Base-by-base conservation (phyloP, 441 rosid species). In the Gossypium schwendimanii region DNA sequence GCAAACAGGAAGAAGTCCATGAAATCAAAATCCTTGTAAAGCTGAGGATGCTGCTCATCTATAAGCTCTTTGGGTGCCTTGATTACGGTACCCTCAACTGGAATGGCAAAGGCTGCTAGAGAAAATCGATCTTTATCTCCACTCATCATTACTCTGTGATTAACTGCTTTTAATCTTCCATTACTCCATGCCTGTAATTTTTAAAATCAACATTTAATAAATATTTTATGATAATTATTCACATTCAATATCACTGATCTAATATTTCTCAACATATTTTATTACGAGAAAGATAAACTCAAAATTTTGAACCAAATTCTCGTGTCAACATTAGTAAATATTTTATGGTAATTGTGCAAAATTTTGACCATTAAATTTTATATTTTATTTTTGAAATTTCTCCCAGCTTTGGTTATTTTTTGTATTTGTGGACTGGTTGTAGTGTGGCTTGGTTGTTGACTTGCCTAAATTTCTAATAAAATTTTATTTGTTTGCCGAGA, bases 151-250 rank as follows among this genome's bases (percentile, higher is more conserved):
- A 79, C 81, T 20, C 71, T 70, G 1, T 79, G 79, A 12, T 69
- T 79, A 57, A 18, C 79, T 1, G 78, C 81, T 36, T 67, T 74
- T 65, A 75, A 11, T 61, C 79, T 79, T 0, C 81, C 78, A 21
- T 79, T 75, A 47, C 76, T 78, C 81, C 81, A 74, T 21, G 75
- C 81, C 80, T 77, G 24, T 33, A 50, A 52, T n/a, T 52, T 14
- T 39, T 4, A 28, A 28, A 28, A 28, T 6, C 45, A 52, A 17
- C 3, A 7, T 60, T 60, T 21, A 28, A 28, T 4, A 28, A 4
- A 0, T 28, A 28, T 28, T 24, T 11, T 5, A 24, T 58, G 3
- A 2, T 12, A 26, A 12, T 11, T 15, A 52, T 17, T 17, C 0
- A 6, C 7, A 31, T 28, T 14, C 12, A 60, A 1, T 10, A 5